Base-by-base conservation (phyloP, 208 protist species). In the Trypanosoma grayi region DNA sequence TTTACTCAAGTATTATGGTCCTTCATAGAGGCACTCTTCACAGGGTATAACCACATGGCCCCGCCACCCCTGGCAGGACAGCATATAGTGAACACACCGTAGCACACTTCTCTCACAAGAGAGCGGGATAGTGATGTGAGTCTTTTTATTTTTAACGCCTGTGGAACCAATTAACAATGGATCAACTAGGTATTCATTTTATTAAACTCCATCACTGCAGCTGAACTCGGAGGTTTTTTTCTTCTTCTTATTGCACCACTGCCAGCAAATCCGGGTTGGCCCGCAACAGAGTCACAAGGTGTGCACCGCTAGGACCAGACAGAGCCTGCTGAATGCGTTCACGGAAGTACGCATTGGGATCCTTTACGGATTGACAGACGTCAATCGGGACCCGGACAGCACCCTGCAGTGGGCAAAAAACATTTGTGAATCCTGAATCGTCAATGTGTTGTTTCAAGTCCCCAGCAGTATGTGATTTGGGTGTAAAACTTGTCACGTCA, bases 401-500 rank as follows among this genome's bases (percentile, higher is more conserved):
- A 43, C 77, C 74, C 54, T 77, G 67, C 53, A 97, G 62, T 16
- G 88, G 87, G 56, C 79, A 90, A 61, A 82, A 95, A 7, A 83
- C 69, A 66, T 85, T 93, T 48, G 67, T 81, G 45, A 83, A 80
- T 27, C 75, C 62, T 36, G 36, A 16, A 55, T 57, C 43, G 28
- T 70, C 60, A 48, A 56, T 60, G 18, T 41, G 25, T 24, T 75
- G 60, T n/a, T 58, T 60, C 44, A 92, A 43, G 24, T 86, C 75
- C 24, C 70, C 48, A 25, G 81, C 7, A 0, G 70, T 84, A 22
- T 68, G 52, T 5, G 63, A 22, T 25, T 48, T 57, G 3, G 87
- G 85, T 11, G 77, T 68, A 60, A 88, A 94, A 56, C 84, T 92
- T 2, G 64, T 83, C 68, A 82, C 60, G 70, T 92, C 89, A 73